phyloP scores from a whole-genome alignment of 352 stramenopile genomes.

The Aphanomyces astaci region DNA sequence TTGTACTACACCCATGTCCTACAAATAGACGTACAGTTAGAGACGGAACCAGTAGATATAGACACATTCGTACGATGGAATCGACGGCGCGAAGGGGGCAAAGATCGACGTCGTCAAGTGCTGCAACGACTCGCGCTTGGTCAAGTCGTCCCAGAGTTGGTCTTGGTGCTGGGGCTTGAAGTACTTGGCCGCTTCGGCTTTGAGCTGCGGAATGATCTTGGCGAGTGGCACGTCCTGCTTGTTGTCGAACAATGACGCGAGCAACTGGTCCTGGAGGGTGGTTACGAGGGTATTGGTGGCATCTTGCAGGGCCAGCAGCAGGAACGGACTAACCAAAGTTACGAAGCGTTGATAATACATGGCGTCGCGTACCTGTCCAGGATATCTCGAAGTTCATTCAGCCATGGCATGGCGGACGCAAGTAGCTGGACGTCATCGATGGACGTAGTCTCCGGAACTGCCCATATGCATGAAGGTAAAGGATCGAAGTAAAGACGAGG shows the following conservation, averaged over 20 bases:
- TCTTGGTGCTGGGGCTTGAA: background rate
- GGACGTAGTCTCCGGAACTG: slow-evolving; percentile 8
- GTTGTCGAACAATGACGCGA: slow-evolving; percentile 7
- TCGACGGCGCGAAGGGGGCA: background rate
- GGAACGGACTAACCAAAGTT: slow-evolving; percentile 11
- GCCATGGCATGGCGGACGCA: background rate
- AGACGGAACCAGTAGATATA: background rate
- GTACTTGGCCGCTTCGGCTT: background rate
- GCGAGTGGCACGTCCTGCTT: background rate
- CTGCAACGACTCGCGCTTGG: background rate
- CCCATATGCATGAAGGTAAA: background rate
- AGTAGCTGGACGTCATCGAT: background rate
- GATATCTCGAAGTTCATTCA: slow-evolving; percentile 23
- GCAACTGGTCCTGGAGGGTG: background rate
- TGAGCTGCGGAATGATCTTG: slow-evolving; percentile 23
- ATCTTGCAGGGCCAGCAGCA: slow-evolving; percentile 6
- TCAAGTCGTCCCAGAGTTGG: slow-evolving; percentile 4
- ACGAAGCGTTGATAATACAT: background rate
- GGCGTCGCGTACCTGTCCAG: background rate
- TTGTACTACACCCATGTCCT: slow-evolving; percentile 12
- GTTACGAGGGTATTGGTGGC: slow-evolving; percentile 4
- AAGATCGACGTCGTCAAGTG: slow-evolving; percentile 16
- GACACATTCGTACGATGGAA: background rate
- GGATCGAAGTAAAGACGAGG: background rate
- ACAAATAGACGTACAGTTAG: background rate